Conservation (phyloP, 2,329 filamentous ascomycete genomes). For the Gremmenia infestans region DNA sequence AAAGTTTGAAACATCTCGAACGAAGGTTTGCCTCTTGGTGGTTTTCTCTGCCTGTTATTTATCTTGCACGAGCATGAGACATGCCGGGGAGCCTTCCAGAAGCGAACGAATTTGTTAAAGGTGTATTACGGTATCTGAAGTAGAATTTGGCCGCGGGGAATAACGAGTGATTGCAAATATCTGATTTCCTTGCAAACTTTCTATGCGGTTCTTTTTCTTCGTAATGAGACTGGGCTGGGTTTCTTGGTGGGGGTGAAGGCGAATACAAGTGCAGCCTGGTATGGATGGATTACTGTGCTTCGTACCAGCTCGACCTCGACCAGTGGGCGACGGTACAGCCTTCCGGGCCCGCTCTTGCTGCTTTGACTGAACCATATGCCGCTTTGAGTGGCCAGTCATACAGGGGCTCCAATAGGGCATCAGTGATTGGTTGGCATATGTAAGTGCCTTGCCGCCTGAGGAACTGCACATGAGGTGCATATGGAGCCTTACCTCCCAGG, state of each 20-base stretch:
- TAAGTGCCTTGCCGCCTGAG: not conserved
- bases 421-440: not conserved
- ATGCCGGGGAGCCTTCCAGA: conserved; percentile 14
- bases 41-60: conserved; percentile 9
- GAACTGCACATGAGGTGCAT: not conserved
- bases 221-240: no score
- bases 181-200: not conserved
- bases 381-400: not conserved
- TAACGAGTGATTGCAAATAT: no score
- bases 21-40: conserved; percentile 10
- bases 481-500: not conserved
- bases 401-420: no score
- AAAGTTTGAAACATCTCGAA: conserved; percentile 82
- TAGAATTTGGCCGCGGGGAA: no score
- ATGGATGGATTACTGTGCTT: not conserved
- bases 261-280: not conserved
- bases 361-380: not conserved
- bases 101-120: not conserved
- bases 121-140: not conserved
- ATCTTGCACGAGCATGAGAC: conserved; percentile 19
- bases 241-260: not conserved
- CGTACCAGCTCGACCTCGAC: not conserved
- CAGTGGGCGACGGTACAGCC: not conserved
- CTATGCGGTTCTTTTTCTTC: not conserved
- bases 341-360: not conserved